Percentiles rank a stretch among this genome's conserved stretches.
These are phyloP conservation scores for Stellera chamaejasme DNA, from an alignment of 345 rosid genomes.

Conservation along the genomic window DNA sequence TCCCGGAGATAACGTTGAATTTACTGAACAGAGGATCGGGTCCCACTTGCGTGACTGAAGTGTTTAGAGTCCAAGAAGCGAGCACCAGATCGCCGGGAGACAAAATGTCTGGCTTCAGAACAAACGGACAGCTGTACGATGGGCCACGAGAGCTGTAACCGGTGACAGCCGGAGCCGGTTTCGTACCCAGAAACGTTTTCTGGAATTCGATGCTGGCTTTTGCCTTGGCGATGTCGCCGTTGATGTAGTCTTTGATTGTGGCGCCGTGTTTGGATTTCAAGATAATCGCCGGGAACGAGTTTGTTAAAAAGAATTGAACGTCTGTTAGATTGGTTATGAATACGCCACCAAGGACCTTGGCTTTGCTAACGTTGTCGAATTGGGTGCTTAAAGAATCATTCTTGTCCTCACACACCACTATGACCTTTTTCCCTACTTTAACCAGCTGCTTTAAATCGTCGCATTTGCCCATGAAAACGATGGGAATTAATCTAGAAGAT, in stretches of 20 bases:
- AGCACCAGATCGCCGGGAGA: constrained; percentile 39
- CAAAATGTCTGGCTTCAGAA: constrained; percentile 52
- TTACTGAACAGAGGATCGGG: constrained; percentile 12
- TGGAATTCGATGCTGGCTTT: constrained; percentile 31
- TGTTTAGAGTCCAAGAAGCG: constrained; percentile 47
- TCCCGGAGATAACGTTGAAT: constrained; percentile 43
- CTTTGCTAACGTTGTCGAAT: constrained; percentile 12
- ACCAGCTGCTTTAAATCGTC: constrained; percentile 14
- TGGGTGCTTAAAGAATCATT: constrained; percentile 19
- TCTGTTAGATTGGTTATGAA: constrained; percentile 32
- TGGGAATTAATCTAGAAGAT: constrained; percentile 15
- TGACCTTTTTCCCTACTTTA: constrained; percentile 18
- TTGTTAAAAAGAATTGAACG: constrained; percentile 10
- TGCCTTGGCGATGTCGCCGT: constrained; percentile 15
- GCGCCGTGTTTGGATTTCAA: constrained; percentile 20
- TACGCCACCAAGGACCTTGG: constrained; percentile 24
- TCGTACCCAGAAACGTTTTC: constrained; percentile 20
- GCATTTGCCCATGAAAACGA: constrained; percentile 34
- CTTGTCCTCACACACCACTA: constrained; percentile 36
- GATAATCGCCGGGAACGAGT: constrained; percentile 27
- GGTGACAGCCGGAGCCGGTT: constrained; percentile 35
- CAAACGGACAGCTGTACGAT: constrained; percentile 34
- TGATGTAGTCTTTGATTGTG: constrained; percentile 29
- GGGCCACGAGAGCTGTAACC: constrained; percentile 59
- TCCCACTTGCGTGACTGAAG: constrained; percentile 4